Base-by-base conservation (phyloP, 2,329 filamentous ascomycete species). In the Ophidiomyces ophidiicola region DNA sequence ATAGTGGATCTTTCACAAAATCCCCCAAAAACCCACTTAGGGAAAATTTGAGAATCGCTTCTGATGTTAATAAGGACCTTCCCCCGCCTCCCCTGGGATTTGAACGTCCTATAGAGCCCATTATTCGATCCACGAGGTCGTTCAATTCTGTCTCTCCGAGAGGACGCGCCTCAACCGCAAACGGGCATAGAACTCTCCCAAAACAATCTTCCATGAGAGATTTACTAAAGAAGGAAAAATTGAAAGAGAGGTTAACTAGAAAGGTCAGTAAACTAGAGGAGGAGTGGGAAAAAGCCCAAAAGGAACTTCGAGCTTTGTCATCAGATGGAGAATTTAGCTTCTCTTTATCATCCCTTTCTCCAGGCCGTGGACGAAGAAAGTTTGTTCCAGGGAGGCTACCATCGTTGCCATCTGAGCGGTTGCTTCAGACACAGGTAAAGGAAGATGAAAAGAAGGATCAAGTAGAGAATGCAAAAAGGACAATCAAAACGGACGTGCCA, bases 201-300 rank as follows among this genome's bases (percentile, higher is more conserved):
- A 39, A 39, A 39, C 28, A 32, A 12, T 26, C 28, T 12, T 39
- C 36, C 3, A 26, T 39, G 20, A 39, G 17, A 19, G 74, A 78
- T 37, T 56, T 78, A 4, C 61, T 68, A 14, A 25, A 21, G 21
- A 39, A 12, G 15, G 36, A 39, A 19, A 39, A 28, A 14, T 31
- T 39, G 29, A 39, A 32, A 23, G 62, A 68, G 42, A 75, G 72
- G 45, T 57, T 78, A 21, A 60, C 66, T 28, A 76, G 74, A 56
- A 67, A 71, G 37, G 73, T 78, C 20, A 76, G 71, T 46, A 68
- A 77, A 46, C 63, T 78, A 8, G 74, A 79, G 48, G 53, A 61
- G 8, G 76, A 77, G 51, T 63, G 78, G 20, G 60, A 70, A 11
- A 62, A 64, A 24, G 72, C 72, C 6, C 64, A 71, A 23, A 64